A percentile compares a stretch with the other conserved stretches of the same genome.
Evolutionary conservation across 192 early-diverging fungal genomes (phyloP).

Genomic region (Coemansia sp.): DNA sequence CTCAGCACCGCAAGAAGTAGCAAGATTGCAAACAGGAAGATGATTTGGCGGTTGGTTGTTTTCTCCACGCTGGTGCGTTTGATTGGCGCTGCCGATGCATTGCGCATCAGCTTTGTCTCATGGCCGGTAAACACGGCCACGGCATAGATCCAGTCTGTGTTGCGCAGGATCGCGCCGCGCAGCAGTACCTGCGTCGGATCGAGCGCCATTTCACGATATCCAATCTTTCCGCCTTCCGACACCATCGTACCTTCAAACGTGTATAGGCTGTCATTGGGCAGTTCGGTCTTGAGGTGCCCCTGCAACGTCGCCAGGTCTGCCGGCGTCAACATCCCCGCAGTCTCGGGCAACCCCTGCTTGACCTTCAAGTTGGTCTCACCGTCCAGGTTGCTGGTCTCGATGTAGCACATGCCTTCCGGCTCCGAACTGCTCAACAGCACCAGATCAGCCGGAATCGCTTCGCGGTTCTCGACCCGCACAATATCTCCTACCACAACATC

Average conservation of each 20-base stretch:
- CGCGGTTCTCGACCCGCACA: slow-evolving; percentile 81
- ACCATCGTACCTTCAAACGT: slow-evolving; percentile 80
- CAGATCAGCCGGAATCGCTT: slow-evolving; percentile 91
- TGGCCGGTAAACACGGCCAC: slow-evolving; percentile 96
- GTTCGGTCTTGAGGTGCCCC: slow-evolving; percentile 86
- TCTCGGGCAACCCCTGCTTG: slow-evolving; percentile 89
- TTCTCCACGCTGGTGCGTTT: slow-evolving; percentile 89
- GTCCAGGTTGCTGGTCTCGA: slow-evolving; percentile 97
- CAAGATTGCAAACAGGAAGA: slow-evolving; percentile 88
- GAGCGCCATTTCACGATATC: slow-evolving; percentile 72
- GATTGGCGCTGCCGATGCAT: slow-evolving; percentile 87
- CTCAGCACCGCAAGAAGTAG: slow-evolving; percentile 85
- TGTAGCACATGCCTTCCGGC: slow-evolving; percentile 95
- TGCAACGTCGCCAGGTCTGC: slow-evolving; percentile 60
- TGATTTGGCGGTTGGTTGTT: slow-evolving; percentile 91
- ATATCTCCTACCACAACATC: slow-evolving; percentile 89
- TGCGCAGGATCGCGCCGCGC: slow-evolving; percentile 89
- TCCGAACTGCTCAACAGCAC: slow-evolving; percentile 87
- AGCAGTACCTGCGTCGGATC: slow-evolving; percentile 93
- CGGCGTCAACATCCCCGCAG: slow-evolving; percentile 70
- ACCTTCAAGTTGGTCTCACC: slow-evolving; percentile 99
- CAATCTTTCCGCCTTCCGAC: slow-evolving; percentile 43
- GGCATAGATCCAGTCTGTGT: slow-evolving; percentile 93
- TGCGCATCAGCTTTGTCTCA: slow-evolving; percentile 97
- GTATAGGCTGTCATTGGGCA: slow-evolving; percentile 95